Conservation (phyloP, 2,329 filamentous ascomycete species). For the Tolypocladium endophyticum region DNA sequence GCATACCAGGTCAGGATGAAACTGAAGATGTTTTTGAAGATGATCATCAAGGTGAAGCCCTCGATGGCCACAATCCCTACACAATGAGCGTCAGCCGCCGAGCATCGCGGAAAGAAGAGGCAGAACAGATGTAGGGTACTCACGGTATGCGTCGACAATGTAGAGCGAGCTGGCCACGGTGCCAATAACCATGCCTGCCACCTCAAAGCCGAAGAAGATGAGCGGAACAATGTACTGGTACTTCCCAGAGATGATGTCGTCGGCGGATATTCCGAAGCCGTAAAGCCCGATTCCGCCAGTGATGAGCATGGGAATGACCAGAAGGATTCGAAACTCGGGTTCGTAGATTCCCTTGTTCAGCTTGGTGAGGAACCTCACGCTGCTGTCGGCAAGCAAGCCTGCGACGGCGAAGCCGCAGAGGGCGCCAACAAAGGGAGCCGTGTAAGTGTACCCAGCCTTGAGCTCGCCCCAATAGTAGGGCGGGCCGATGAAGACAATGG, state of each 20-base stretch:
- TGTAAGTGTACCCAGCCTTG: slow-evolving; percentile 77
- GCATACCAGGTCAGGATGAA: slow-evolving; percentile 77
- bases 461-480: slow-evolving; percentile 76
- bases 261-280: slow-evolving; percentile 68
- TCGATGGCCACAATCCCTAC: slow-evolving; percentile 72
- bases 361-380: slow-evolving; percentile 58
- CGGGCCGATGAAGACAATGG: slow-evolving; percentile 70
- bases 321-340: slow-evolving; percentile 77
- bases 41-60: slow-evolving; percentile 77
- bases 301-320: slow-evolving; percentile 74
- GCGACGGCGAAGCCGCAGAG: slow-evolving; percentile 67
- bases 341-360: slow-evolving; percentile 77
- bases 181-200: slow-evolving; percentile 85
- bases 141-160: slow-evolving; percentile 85
- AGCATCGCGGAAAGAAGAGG: background rate
- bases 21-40: slow-evolving; percentile 93
- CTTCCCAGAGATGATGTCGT: slow-evolving; percentile 38
- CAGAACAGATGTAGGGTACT: slow-evolving; percentile 19
- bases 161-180: slow-evolving; percentile 80
- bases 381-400: slow-evolving; percentile 63
- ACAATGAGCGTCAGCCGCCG: slow-evolving; percentile 2
- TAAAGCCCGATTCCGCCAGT: slow-evolving; percentile 71
- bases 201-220: slow-evolving; percentile 74
- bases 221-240: slow-evolving; percentile 68
- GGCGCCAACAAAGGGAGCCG: slow-evolving; percentile 75